Evolutionary conservation across 495 filamentous ascomycete genomes (phyloP).

Genomic region (Xylaria scruposa): DNA sequence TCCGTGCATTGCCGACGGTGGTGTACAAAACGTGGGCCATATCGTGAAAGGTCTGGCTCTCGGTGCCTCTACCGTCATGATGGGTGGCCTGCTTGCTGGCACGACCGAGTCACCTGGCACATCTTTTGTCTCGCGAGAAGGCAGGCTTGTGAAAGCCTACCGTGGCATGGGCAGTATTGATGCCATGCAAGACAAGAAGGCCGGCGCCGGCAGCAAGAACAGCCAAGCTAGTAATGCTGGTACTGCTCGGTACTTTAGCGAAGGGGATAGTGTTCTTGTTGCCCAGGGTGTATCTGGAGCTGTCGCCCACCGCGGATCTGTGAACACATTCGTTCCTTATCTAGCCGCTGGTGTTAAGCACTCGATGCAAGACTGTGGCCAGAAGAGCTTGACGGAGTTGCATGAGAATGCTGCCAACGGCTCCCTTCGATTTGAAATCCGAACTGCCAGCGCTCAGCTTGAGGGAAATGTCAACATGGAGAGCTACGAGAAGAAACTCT

Average conservation of each 20-base stretch:
- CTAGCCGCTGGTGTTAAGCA: constrained; percentile 95
- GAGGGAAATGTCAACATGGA: constrained; percentile 98
- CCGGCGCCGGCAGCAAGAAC: constrained; percentile 68
- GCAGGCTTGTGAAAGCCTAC: constrained; percentile 98
- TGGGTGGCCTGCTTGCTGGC: constrained; percentile 96
- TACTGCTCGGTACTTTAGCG: constrained; percentile 97
- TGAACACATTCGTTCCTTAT: constrained; percentile 95
- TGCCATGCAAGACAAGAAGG: constrained; percentile 99
- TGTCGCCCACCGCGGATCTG: constrained; percentile 69
- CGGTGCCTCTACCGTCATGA: constrained; percentile 97
- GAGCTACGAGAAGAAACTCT: constrained; percentile 99
- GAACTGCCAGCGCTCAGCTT: constrained; percentile 90
- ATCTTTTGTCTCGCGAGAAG: constrained; percentile 93
- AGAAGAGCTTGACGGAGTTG: constrained; percentile 75
- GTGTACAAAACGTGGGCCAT: constrained; percentile 97
- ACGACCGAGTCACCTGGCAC: constrained; percentile 97
- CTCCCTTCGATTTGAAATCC: constrained; percentile 87
- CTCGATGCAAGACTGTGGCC: constrained; percentile 93
- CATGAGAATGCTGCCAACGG: constrained; percentile 78
- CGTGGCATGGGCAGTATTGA: constrained; percentile 98
- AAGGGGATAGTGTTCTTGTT: constrained; percentile 91
- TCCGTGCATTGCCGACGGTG: constrained; percentile 96
- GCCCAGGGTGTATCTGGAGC: constrained; percentile 91
- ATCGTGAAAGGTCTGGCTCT: constrained; percentile 97
- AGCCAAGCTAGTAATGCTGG: constrained; percentile 91